These are phyloP conservation scores for Solanum chilense DNA, from an alignment of 257 asterid genomes.

Conservation along the genomic window DNA sequence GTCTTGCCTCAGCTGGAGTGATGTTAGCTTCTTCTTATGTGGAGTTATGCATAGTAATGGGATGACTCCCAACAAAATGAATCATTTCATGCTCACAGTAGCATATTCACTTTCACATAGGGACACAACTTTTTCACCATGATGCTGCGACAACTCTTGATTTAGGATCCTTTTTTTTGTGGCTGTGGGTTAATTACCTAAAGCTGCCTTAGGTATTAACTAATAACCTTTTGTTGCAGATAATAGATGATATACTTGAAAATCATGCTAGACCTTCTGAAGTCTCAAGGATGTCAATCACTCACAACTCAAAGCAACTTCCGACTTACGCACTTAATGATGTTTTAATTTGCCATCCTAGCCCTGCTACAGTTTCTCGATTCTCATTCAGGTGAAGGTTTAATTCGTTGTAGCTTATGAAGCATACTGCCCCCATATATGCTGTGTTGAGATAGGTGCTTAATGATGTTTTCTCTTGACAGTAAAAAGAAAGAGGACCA, in stretches of 20 bases:
- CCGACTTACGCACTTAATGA: constrained; percentile 60
- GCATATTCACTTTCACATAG: not conserved
- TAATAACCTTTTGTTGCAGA: constrained; percentile 15
- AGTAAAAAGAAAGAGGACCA: constrained; percentile 34
- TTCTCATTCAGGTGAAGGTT: constrained; percentile 49
- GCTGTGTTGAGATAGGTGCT: not conserved
- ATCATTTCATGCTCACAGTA: not conserved
- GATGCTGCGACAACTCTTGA: not conserved
- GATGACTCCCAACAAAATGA: not conserved
- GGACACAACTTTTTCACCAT: not conserved
- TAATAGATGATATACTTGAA: constrained; percentile 56
- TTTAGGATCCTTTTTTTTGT: not conserved
- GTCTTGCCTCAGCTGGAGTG: not conserved
- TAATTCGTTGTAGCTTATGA: not conserved
- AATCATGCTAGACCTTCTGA: constrained; percentile 46
- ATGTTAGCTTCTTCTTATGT: not conserved
- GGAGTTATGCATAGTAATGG: not conserved
- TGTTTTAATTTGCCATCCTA: constrained; percentile 56
- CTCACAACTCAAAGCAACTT: constrained; percentile 51
- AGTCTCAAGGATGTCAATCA: constrained; percentile 61
- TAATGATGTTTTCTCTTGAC: not conserved
- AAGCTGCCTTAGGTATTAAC: not conserved
- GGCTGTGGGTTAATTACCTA: not conserved
- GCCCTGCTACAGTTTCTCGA: constrained; percentile 64
- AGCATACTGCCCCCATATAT: not conserved